phyloP scores from a whole-genome alignment of 2,329 filamentous ascomycete genomes.

The Colletotrichum lentis region DNA sequence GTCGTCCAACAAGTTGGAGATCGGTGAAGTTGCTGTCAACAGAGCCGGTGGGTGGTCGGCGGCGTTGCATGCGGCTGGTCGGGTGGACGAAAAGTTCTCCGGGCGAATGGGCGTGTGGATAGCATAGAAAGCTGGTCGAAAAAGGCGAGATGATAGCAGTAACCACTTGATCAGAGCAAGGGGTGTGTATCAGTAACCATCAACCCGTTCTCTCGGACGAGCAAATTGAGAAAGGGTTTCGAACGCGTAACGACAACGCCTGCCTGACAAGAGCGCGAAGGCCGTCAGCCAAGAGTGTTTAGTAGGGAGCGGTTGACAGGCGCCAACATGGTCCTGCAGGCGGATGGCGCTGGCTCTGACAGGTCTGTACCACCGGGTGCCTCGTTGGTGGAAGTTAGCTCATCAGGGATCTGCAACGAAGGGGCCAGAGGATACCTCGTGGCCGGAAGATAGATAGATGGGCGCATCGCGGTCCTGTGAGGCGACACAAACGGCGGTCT shows the following conservation, averaged over 20 bases:
- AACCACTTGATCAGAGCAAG: slow-evolving; percentile 1
- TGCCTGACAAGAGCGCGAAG: neutral
- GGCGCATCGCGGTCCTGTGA: too few relatives aligned
- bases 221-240: neutral
- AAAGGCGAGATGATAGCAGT: slow-evolving; percentile 3
- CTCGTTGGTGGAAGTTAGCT: slow-evolving; percentile 8
- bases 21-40: slow-evolving; percentile 9
- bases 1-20: slow-evolving; percentile 18
- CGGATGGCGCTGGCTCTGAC: slow-evolving; percentile 7
- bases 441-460: neutral
- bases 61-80: neutral
- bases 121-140: neutral
- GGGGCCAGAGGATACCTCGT: neutral
- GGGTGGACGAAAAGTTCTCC: neutral
- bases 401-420: slow-evolving; percentile 18
- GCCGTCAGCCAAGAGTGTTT: neutral
- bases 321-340: slow-evolving; percentile 7
- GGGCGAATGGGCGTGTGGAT: slow-evolving; percentile 3
- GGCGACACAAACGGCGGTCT: slow-evolving; percentile 14
- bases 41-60: neutral
- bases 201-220: neutral
- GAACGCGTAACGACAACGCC: slow-evolving; percentile 7
- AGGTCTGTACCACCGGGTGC: slow-evolving; percentile 17
- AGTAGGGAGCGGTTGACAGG: neutral
- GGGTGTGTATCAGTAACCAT: neutral